Evolutionary conservation across 2,329 filamentous ascomycete species (phyloP).

Genomic region (Escovopsis sp.): DNA sequence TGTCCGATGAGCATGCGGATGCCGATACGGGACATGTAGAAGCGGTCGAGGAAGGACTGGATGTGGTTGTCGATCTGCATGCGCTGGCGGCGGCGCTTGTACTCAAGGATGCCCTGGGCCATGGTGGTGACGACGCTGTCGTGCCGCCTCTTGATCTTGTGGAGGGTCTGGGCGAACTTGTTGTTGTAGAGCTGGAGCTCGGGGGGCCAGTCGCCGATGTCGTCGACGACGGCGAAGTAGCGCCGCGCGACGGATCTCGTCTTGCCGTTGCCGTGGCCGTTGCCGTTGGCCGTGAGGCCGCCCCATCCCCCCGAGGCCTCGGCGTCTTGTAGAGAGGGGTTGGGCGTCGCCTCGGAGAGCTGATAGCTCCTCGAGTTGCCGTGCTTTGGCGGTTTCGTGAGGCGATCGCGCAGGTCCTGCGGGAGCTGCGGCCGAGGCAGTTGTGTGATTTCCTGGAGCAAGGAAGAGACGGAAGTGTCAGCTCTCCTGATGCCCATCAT

Average conservation of each 20-base stretch:
- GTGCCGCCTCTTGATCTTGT: constrained; percentile 90
- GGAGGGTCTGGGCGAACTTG: constrained; percentile 72
- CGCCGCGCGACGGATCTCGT: constrained; percentile 34
- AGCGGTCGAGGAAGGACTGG: constrained; percentile 92
- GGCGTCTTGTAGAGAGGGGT: constrained; percentile 75
- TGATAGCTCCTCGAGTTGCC: constrained; percentile 46
- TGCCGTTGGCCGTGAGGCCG: constrained; percentile 24
- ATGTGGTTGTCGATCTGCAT: constrained; percentile 98
- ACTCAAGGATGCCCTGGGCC: constrained; percentile 93
- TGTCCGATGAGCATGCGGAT: constrained; percentile 99
- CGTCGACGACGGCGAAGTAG: constrained; percentile 90
- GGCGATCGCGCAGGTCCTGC: constrained; percentile 60
- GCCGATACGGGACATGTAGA: constrained; percentile 99
- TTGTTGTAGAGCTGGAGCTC: constrained; percentile 91
- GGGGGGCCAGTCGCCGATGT: constrained; percentile 78
- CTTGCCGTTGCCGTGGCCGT: constrained; percentile 32
- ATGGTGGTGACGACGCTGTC: constrained; percentile 97
- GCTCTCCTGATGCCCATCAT: not conserved
- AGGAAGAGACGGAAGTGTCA: not conserved
- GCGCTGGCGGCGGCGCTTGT: constrained; percentile 88
- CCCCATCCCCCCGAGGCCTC: constrained; percentile 52
- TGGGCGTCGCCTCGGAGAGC: constrained; percentile 70
- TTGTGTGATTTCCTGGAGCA: constrained; percentile 72
- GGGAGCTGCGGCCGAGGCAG: constrained; percentile 65
- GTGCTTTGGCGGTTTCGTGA: constrained; percentile 52